Evolutionary conservation across 2,329 filamentous ascomycete genomes (phyloP), one percentile per base, ranked within the genome.

Genomic region (Verticillium alfalfae): DNA sequence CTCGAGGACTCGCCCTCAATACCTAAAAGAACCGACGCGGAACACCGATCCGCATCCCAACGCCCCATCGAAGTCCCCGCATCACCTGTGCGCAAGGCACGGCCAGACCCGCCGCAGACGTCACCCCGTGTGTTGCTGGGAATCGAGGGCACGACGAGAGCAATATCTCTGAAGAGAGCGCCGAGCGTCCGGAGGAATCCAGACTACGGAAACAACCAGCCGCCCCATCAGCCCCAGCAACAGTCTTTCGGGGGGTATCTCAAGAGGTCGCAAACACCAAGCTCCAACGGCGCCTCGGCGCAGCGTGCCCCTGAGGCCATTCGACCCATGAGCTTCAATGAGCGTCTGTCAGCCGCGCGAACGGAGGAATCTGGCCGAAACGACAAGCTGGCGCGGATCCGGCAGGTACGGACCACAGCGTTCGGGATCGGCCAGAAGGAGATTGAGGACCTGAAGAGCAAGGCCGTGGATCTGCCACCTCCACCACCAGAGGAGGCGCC

Each of bases 121-220:
- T 97, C 93, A 1, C 94, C 95, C 1, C 84, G 93, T 63, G 85
- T 95, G 15, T 76, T 92, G 18, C 75, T 98, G 16, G 94, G 95
- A 5, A 96, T 98, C 64, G 93, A 97, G 75, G 96, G 96, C 72
- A 89, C 83, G 68, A 93, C 89, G 2, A 86, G 86, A 62, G 92
- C 97, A 68, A 82, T 98, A 37, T 97, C 93, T 3, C 78, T 98
- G 34, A 95, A 91, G 73, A 83, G 92, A 66, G 87, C 91, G 3
- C 81, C 87, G 2, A 82, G 77, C 62, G 70, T 79, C 36, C 78
- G 76, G 60, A 79, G 71, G 61, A 68, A 69, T 45, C 49, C 64
- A 38, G 69, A 74, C 58, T 22, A 65, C 15, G 69, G 70, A 45
- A 70, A 71, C 49, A 66, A 64, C 6, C 66, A 66, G 34, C 69